A percentile compares a stretch with the other conserved stretches of the same genome.
phyloP scores from a whole-genome alignment of 345 rosid genomes.

The Mercurialis annua region DNA sequence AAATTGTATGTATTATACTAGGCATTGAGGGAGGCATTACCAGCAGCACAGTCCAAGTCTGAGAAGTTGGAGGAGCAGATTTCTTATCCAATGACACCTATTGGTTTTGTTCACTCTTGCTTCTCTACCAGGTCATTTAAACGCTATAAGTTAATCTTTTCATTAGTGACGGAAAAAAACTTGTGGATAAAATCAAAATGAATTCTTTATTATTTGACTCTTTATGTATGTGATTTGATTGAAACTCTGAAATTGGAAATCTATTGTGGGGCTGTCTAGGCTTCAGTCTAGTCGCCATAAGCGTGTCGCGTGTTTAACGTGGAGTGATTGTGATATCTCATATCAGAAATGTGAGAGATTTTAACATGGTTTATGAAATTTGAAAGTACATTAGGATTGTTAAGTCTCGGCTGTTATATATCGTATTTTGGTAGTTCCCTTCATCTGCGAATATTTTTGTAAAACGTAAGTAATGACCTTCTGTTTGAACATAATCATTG shows the following conservation, averaged over 20 bases:
- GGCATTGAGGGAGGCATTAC: conserved; percentile 74
- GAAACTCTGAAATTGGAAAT: neutral
- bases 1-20: conserved; percentile 18
- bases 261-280: neutral
- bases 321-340: too few relatives aligned
- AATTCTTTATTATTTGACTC: too few relatives aligned
- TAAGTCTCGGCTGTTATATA: too few relatives aligned
- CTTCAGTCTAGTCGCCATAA: too few relatives aligned
- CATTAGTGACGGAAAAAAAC: neutral
- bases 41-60: conserved; percentile 36
- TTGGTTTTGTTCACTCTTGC: conserved; percentile 75
- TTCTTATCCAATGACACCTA: conserved; percentile 71
- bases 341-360: too few relatives aligned
- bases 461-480: too few relatives aligned
- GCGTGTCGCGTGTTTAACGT: too few relatives aligned
- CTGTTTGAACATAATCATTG: too few relatives aligned
- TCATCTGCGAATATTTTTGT: too few relatives aligned
- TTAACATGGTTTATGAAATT: too few relatives aligned
- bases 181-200: neutral
- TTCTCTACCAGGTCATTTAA: conserved; percentile 59
- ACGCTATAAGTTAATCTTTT: neutral
- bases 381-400: too few relatives aligned
- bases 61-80: conserved; percentile 38
- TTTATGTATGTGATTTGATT: neutral
- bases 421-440: too few relatives aligned